Evolutionary conservation across 1,284 basidiomycete species (phyloP).

Genomic region (Microbotryomycetes sp.): DNA sequence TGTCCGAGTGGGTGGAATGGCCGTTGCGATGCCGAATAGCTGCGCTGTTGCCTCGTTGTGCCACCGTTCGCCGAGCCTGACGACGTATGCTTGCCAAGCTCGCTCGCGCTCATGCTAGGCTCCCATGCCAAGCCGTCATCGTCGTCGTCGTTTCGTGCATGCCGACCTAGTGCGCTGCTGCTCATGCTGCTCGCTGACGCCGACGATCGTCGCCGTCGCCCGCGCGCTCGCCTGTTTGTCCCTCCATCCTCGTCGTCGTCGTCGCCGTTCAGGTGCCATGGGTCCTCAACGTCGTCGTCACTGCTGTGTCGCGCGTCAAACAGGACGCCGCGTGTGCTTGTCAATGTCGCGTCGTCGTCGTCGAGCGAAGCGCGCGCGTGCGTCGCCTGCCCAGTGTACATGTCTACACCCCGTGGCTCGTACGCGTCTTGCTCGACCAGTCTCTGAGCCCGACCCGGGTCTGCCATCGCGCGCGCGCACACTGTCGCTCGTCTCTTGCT

Average conservation of each 20-base stretch:
- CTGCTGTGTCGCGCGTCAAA: too few species aligned
- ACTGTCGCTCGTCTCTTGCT: too few species aligned
- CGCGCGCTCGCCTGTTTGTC: constrained; percentile 48
- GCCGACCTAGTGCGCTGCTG: neutral
- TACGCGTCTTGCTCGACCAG: neutral
- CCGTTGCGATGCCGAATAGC: too few species aligned
- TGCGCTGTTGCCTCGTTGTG: too few species aligned
- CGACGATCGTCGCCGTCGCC: constrained; percentile 44
- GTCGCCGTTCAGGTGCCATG: constrained; percentile 12
- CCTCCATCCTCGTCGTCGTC: constrained; percentile 25
- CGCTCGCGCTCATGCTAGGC: neutral
- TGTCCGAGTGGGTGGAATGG: too few species aligned
- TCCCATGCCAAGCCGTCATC: constrained; percentile 9
- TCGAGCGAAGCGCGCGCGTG: neutral
- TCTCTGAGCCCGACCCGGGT: neutral
- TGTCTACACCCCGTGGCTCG: neutral
- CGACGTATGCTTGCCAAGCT: too few species aligned
- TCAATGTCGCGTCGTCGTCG: neutral
- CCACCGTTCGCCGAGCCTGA: too few species aligned
- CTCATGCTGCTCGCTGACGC: constrained; percentile 30
- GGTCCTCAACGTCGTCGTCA: constrained; percentile 4
- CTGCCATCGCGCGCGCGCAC: neutral
- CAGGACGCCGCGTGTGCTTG: neutral
- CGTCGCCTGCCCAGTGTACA: neutral
- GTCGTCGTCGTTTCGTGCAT: neutral